Conservation (phyloP, 2,329 filamentous ascomycete genomes). For the Chaetomiaceae sp. region DNA sequence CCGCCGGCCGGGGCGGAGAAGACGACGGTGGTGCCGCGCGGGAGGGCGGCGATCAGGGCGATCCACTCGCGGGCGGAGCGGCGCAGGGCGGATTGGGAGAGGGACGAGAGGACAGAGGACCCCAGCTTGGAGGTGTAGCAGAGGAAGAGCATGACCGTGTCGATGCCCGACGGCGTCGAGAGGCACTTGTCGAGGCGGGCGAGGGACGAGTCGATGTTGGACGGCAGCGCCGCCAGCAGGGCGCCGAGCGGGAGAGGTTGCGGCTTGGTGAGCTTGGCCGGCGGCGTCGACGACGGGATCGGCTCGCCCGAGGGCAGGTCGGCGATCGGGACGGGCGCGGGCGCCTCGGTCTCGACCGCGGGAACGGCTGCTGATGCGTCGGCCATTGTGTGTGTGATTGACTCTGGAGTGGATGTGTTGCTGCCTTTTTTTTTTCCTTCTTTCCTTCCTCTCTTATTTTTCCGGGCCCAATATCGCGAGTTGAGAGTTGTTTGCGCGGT, state of each 20-base stretch:
- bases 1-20: conserved; percentile 34
- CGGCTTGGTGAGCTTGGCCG: conserved; percentile 12
- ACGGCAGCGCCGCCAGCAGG: conserved; percentile 34
- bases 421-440: too few species aligned
- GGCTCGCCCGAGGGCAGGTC: conserved; percentile 27
- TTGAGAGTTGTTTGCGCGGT: background rate
- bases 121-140: conserved; percentile 61
- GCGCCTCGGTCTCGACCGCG: conserved; percentile 7
- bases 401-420: background rate
- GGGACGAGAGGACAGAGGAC: conserved; percentile 45
- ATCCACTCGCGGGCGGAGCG: conserved; percentile 48
- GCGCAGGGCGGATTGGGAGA: conserved; percentile 55
- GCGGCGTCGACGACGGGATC: conserved; percentile 22
- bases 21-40: conserved; percentile 44
- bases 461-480: too few species aligned
- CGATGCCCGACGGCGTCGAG: conserved; percentile 63
- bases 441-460: too few species aligned
- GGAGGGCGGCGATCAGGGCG: conserved; percentile 48
- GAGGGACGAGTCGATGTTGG: conserved; percentile 49
- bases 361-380: conserved; percentile 10
- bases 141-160: conserved; percentile 62
- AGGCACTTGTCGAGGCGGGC: conserved; percentile 57
- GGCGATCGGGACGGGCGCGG: conserved; percentile 18
- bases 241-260: conserved; percentile 23
- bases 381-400: conserved; percentile 7